Evolutionary conservation across 345 rosid genomes (phyloP).

Genomic region (Citropsis articulata): DNA sequence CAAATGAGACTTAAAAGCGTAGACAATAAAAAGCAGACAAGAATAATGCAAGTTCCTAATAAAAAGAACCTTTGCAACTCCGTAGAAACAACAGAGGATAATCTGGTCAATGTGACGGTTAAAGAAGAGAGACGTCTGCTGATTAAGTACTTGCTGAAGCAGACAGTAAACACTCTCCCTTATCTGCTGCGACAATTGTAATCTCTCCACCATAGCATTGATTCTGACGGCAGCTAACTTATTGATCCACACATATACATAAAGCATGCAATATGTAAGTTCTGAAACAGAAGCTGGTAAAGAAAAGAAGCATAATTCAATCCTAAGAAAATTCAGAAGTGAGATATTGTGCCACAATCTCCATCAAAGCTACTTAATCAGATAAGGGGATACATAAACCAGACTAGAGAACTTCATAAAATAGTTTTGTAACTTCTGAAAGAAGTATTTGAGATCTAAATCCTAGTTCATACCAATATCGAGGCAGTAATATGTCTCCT

Average conservation of each 20-base stretch:
- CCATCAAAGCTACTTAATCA: background rate
- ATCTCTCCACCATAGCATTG: conserved; percentile 80
- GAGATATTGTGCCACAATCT: background rate
- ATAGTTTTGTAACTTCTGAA: background rate
- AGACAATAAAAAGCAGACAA: conserved; percentile 2
- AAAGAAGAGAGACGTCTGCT: conserved; percentile 62
- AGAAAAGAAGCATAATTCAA: background rate
- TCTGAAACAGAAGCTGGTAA: background rate
- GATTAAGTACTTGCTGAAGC: conserved; percentile 66
- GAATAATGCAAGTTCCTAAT: background rate
- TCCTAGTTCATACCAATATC: background rate
- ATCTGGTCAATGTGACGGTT: conserved; percentile 86
- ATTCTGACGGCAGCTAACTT: conserved; percentile 87
- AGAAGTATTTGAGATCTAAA: background rate
- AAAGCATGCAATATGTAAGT: conserved; percentile 9
- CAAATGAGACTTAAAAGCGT: conserved; percentile 4
- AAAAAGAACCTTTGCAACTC: conserved; percentile 68
- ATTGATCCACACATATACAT: conserved; percentile 46
- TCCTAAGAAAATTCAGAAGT: background rate
- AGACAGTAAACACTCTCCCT: conserved; percentile 70
- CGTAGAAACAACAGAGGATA: conserved; percentile 85
- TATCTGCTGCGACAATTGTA: conserved; percentile 69
- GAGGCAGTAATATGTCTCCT: background rate
- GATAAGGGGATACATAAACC: background rate
- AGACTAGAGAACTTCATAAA: background rate